phyloP scores from a whole-genome alignment of 1,284 basidiomycete species.

The Malassezia globosa region DNA sequence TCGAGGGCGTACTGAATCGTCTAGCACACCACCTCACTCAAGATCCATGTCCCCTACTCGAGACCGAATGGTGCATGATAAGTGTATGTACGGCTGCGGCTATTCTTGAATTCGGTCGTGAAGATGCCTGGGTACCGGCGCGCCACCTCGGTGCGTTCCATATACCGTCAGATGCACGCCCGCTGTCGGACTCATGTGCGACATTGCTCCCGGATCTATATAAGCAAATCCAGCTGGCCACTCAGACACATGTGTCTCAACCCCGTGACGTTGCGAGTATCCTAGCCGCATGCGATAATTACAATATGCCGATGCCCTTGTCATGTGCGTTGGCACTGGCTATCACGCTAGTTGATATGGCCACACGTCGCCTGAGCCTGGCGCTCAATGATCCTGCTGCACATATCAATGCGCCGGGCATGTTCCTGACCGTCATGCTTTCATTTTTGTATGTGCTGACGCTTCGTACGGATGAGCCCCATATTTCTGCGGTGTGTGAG shows the following conservation, averaged over 20 bases:
- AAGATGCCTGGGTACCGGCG: conserved; percentile 55
- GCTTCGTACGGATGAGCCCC: conserved; percentile 12
- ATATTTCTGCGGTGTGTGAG: conserved; percentile 51
- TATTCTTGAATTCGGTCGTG: conserved; percentile 71
- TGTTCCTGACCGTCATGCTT: conserved; percentile 74
- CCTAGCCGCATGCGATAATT: background rate
- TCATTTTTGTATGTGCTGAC: conserved; percentile 49
- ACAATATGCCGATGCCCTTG: background rate
- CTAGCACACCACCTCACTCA: background rate
- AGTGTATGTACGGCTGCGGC: conserved; percentile 61
- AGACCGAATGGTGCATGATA: conserved; percentile 93
- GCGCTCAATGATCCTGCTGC: conserved; percentile 35
- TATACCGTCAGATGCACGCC: background rate
- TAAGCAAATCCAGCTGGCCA: background rate
- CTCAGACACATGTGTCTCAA: background rate
- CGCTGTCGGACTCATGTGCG: background rate
- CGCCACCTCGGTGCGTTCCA: conserved; percentile 3
- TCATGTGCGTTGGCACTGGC: background rate
- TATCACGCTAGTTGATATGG: conserved; percentile 59
- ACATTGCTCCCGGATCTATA: background rate
- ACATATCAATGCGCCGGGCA: conserved; percentile 47
- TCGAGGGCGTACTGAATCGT: conserved; percentile 64
- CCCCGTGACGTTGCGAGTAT: background rate
- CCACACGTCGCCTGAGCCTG: conserved; percentile 67
- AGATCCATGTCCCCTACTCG: conserved; percentile 50